Base-by-base conservation (phyloP, 139 green algal species). In the Nannochloris sp. region DNA sequence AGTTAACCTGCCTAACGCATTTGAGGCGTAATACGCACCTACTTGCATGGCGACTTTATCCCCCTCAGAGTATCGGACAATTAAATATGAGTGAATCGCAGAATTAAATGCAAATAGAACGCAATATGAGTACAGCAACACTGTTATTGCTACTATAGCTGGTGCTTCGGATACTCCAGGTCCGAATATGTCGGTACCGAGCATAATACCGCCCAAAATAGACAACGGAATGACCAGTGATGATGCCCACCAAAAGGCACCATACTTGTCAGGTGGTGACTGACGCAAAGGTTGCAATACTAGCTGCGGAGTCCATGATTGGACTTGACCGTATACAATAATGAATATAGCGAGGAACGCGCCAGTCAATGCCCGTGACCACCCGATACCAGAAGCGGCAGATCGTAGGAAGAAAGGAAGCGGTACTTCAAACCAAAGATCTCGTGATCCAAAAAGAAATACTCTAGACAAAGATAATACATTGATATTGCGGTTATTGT, bases 341-440 rank as follows among this genome's bases (percentile, higher is more conserved):
- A 88, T 85, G 25, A 70, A 88, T 15, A 78, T 39, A 19, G 77
- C 81, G 12, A 87, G 77, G 56, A 81, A 75, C 1, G 77, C 73
- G 4, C 84, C 84, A 25, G 84, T 81, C 2, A 72, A 66, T 1
- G 74, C 36, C 8, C 83, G 65, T 42, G 65, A 69, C 86, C 86
- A 93, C 62, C 81, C 82, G n/a, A 94, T 71, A 13, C 87, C 89
- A 2, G 71, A 71, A 13, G 37, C 56, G 1, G 68, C 19, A 55
- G 77, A 64, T 53, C 89, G 70, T 64, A 95, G 72, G 73, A 92
- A 95, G 81, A 90, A 95, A 13, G 89, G 89, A 65, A 95, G 79
- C 13, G 89, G 84, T 42, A 89, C 73, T 81, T 93, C 88, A 71
- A 94, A 94, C 89, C 89, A 95, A 35, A 92, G 71, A 78, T 95